Evolutionary conservation across 768 basidiomycete species (phyloP).

Genomic region (Suillus subalutaceus): DNA sequence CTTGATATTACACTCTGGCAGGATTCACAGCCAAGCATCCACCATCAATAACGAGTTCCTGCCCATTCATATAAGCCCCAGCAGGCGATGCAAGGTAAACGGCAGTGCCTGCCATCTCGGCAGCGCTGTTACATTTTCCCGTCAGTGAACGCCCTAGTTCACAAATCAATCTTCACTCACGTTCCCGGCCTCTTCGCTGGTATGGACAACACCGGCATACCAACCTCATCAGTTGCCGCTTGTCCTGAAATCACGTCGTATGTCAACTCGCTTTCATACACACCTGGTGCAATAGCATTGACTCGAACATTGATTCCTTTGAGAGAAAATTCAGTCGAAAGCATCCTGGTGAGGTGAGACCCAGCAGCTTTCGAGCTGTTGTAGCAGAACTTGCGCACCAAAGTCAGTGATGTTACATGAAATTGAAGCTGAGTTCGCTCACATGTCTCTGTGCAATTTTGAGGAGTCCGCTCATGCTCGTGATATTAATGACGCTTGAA

Average conservation of each 20-base stretch:
- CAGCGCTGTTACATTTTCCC: constrained; percentile 44
- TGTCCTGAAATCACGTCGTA: constrained; percentile 46
- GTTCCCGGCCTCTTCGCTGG: constrained; percentile 66
- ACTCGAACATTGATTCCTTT: constrained; percentile 71
- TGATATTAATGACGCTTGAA: constrained; percentile 77
- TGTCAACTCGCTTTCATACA: constrained; percentile 80
- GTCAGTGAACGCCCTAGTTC: constrained; percentile 8
- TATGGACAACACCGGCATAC: constrained; percentile 60
- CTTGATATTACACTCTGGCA: constrained; percentile 37
- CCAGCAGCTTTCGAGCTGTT: constrained; percentile 82
- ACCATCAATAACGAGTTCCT: constrained; percentile 79
- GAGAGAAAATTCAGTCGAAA: constrained; percentile 75
- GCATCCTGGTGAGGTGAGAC: constrained; percentile 72
- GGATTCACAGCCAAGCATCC: constrained; percentile 78
- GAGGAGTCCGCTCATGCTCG: constrained; percentile 72
- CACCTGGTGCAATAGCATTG: constrained; percentile 75
- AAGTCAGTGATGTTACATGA: not conserved
- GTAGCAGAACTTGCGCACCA: constrained; percentile 64
- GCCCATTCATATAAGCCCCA: constrained; percentile 76
- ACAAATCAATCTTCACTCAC: constrained; percentile 43
- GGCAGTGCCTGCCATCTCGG: constrained; percentile 78
- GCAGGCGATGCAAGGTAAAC: constrained; percentile 76
- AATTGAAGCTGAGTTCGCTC: constrained; percentile 29
- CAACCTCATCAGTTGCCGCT: constrained; percentile 53
- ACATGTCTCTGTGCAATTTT: constrained; percentile 80